phyloP scores from a whole-genome alignment of 1,284 basidiomycete genomes.

The Pyrrhoderma noxium region DNA sequence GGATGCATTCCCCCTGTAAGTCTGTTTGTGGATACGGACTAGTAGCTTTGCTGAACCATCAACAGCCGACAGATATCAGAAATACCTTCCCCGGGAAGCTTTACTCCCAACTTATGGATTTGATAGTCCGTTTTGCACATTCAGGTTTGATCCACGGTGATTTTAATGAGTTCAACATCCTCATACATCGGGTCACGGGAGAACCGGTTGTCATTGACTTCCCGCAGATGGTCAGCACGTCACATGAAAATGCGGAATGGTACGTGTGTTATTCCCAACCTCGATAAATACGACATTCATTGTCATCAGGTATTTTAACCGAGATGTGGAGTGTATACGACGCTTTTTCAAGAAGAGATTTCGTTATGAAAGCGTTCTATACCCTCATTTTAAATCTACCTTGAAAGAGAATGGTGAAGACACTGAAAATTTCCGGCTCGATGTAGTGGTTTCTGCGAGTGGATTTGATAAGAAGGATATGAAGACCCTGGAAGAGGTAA shows the following conservation, averaged over 20 bases:
- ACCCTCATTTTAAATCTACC: conserved; percentile 74
- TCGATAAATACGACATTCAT: conserved; percentile 15
- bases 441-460: conserved; percentile 87
- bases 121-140: conserved; percentile 90
- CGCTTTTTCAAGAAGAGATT: conserved; percentile 91
- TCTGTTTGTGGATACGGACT: conserved; percentile 11
- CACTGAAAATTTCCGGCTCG: conserved; percentile 57
- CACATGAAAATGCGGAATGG: conserved; percentile 97
- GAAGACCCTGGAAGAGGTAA: conserved; percentile 76
- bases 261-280: conserved; percentile 34
- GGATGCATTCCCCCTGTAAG: conserved; percentile 91
- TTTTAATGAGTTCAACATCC: conserved; percentile 99
- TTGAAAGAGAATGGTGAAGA: conserved; percentile 42
- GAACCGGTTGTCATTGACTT: conserved; percentile 97
- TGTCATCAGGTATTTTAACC: conserved; percentile 85
- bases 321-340: conserved; percentile 95
- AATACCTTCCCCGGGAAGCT: conserved; percentile 82
- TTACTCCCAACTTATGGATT: conserved; percentile 90
- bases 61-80: conserved; percentile 81
- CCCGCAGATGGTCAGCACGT: conserved; percentile 98
- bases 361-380: conserved; percentile 85
- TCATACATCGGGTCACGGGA: conserved; percentile 76
- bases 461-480: conserved; percentile 84
- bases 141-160: conserved; percentile 97
- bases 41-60: not conserved